Conservation (phyloP, 1,284 basidiomycete species). For the Pseudozyma sp. region DNA sequence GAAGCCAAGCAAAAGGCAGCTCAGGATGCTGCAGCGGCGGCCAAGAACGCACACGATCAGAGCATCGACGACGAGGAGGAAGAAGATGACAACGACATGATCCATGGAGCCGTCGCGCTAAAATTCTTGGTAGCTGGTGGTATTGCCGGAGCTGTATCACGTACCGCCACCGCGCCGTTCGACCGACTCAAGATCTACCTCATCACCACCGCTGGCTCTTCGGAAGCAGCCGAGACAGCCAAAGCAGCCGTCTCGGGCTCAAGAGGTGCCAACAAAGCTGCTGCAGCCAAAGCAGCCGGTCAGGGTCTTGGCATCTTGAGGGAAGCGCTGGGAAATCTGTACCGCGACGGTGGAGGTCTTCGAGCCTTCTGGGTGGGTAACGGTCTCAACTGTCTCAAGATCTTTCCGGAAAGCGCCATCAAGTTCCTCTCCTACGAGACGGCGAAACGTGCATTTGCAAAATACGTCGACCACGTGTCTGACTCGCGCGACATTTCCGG, state of each 20-base stretch:
- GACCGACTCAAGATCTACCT: conserved; percentile 97
- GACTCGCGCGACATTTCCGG: conserved; percentile 91
- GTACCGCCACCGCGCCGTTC: conserved; percentile 96
- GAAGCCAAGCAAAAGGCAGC: conserved; percentile 35
- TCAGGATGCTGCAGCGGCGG: conserved; percentile 22
- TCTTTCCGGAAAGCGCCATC: conserved; percentile 88
- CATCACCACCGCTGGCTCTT: conserved; percentile 76
- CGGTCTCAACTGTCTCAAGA: conserved; percentile 81
- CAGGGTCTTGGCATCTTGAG: conserved; percentile 74
- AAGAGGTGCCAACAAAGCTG: conserved; percentile 11
- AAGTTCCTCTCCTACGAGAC: conserved; percentile 97
- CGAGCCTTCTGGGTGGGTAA: conserved; percentile 89
- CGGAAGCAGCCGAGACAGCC: conserved; percentile 24
- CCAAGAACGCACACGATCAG: conserved; percentile 14
- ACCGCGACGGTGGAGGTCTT: conserved; percentile 80
- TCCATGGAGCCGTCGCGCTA: conserved; percentile 80
- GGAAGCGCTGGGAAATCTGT: conserved; percentile 81
- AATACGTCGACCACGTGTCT: conserved; percentile 88
- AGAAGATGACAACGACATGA: conserved; percentile 73
- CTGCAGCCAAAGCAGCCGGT: conserved; percentile 41
- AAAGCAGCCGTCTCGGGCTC: conserved; percentile 26
- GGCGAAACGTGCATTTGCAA: conserved; percentile 92
- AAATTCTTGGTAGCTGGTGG: conserved; percentile 94
- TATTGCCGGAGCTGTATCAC: conserved; percentile 93
- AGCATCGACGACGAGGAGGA: conserved; percentile 72